Evolutionary conservation across 345 rosid genomes (phyloP).

Genomic region (Anastatica hierochuntica): DNA sequence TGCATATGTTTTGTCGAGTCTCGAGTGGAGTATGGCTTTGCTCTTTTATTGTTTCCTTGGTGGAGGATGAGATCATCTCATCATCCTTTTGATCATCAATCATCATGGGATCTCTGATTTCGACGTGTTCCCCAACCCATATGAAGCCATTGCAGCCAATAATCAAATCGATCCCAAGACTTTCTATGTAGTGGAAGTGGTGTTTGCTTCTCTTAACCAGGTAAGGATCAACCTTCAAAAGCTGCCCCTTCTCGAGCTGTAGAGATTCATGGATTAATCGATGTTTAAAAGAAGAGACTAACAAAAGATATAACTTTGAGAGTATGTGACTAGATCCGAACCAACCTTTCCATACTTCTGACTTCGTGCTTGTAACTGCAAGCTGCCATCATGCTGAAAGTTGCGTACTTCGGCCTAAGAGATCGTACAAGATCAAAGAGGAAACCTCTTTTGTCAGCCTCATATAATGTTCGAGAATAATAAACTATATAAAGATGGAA

Average conservation of each 20-base stretch:
- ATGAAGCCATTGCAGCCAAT: constrained; percentile 85
- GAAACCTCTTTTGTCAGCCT: not conserved
- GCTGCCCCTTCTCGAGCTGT: constrained; percentile 87
- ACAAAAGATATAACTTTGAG: not conserved
- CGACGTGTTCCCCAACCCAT: constrained; percentile 86
- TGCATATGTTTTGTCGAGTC: constrained; percentile 63
- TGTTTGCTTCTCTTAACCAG: constrained; percentile 74
- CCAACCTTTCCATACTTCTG: constrained; percentile 91
- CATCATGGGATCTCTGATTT: constrained; percentile 42
- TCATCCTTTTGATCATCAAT: constrained; percentile 36
- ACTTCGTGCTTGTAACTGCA: constrained; percentile 91
- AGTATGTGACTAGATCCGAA: not conserved
- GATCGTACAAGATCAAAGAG: constrained; percentile 2
- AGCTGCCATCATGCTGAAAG: constrained; percentile 65
- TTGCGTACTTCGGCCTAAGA: constrained; percentile 83
- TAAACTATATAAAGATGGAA: too few relatives aligned
- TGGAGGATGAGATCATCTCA: constrained; percentile 2
- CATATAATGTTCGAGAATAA: constrained; percentile 32
- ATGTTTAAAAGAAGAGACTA: not conserved
- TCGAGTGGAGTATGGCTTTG: constrained; percentile 32
- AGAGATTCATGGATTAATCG: constrained; percentile 1
- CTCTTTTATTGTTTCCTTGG: constrained; percentile 28
- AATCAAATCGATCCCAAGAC: constrained; percentile 67
- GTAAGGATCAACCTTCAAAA: constrained; percentile 65
- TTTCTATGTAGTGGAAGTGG: constrained; percentile 69